Percentiles rank a stretch among this genome's conserved stretches.
phyloP scores from a whole-genome alignment of 2,329 filamentous ascomycete species.

The Verticillium nubilum region DNA sequence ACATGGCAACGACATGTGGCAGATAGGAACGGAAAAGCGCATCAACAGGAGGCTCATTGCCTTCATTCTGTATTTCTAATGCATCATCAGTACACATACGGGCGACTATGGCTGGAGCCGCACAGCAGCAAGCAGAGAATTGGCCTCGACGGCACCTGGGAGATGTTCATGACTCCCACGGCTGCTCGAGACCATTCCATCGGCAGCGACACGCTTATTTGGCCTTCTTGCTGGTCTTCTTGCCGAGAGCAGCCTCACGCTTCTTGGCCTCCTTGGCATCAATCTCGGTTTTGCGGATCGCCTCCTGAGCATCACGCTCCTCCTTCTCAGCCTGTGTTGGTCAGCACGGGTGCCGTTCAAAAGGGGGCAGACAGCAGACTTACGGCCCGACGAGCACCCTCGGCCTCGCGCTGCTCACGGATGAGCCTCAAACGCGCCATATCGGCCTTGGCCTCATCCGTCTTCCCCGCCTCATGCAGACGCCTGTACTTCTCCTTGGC shows the following conservation, averaged over 20 bases:
- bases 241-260: constrained; percentile 46
- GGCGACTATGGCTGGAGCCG: neutral
- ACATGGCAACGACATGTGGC: too few species aligned
- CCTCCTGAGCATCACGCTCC: constrained; percentile 47
- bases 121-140: neutral
- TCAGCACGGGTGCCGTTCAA: neutral
- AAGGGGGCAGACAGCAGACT: constrained; percentile 14
- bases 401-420: constrained; percentile 78
- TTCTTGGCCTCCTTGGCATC: constrained; percentile 52
- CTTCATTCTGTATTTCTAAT: neutral
- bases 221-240: constrained; percentile 42
- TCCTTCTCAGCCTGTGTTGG: constrained; percentile 49
- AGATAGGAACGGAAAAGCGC: neutral
- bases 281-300: constrained; percentile 41
- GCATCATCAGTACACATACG: neutral
- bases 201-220: constrained; percentile 18
- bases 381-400: constrained; percentile 75
- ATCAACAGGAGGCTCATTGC: neutral
- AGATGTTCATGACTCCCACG: neutral
- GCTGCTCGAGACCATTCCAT: neutral
- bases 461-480: constrained; percentile 91
- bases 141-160: neutral
- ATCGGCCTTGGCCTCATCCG: constrained; percentile 88
- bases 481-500: constrained; percentile 89
- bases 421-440: constrained; percentile 77